Percentiles rank a stretch among this genome's conserved stretches.
Evolutionary conservation across 2,329 filamentous ascomycete species (phyloP).

Genomic region (Hymenoscyphus fructigenus): DNA sequence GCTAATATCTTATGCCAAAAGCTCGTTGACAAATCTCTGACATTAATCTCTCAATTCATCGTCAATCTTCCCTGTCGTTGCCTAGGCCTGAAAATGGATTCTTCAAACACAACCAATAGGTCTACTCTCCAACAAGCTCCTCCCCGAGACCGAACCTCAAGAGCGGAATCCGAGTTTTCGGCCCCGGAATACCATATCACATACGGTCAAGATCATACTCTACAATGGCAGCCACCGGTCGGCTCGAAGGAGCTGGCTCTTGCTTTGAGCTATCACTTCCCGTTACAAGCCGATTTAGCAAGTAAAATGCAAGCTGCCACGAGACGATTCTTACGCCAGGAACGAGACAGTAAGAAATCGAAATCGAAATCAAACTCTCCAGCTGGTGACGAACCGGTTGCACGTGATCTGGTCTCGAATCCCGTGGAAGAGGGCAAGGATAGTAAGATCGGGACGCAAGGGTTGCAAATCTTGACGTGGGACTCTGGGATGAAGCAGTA

Average conservation of each 20-base stretch:
- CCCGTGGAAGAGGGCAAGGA: background rate
- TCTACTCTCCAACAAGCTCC: background rate
- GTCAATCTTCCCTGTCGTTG: background rate
- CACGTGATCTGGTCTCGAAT: background rate
- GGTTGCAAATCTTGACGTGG: conserved; percentile 14
- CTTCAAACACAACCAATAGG: background rate
- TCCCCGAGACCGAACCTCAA: background rate
- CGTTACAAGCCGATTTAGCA: conserved; percentile 19
- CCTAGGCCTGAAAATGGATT: background rate
- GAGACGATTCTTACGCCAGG: conserved; percentile 15
- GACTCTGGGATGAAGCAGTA: conserved; percentile 18
- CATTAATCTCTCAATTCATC: background rate
- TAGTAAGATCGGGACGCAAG: background rate
- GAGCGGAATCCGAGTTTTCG: conserved; percentile 13
- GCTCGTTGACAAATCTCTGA: background rate
- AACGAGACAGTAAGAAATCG: background rate
- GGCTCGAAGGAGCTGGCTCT: conserved; percentile 22
- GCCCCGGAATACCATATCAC: conserved; percentile 19
- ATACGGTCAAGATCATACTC: conserved; percentile 20
- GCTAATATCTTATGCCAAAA: background rate
- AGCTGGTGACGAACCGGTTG: background rate
- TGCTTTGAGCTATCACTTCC: conserved; percentile 26
- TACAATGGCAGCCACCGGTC: conserved; percentile 20
- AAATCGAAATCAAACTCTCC: background rate
- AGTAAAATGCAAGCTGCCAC: conserved; percentile 24